Evolutionary conservation across 106 monocot genomes (phyloP).

Genomic region (Dendrobium chrysotoxum): DNA sequence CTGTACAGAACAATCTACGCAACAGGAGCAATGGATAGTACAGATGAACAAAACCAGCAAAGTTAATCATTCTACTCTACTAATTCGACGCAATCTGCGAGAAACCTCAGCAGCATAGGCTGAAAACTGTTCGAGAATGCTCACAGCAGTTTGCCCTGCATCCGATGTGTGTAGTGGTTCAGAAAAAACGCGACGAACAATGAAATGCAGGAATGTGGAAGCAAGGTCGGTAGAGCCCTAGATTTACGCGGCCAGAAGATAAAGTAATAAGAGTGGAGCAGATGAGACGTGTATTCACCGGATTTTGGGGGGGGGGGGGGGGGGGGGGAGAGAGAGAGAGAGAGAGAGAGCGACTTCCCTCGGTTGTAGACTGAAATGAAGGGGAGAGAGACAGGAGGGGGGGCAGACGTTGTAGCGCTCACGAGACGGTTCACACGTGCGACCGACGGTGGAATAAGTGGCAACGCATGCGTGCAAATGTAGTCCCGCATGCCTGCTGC

Average conservation of each 20-base stretch:
- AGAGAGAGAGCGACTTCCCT: no score
- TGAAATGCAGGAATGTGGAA: not conserved
- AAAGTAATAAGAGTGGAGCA: not conserved
- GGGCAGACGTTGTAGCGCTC: no score
- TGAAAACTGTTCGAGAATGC: not conserved
- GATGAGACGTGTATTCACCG: not conserved
- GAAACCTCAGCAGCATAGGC: not conserved
- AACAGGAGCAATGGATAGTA: no score
- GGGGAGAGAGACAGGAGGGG: no score
- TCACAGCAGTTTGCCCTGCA: not conserved
- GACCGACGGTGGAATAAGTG: not conserved
- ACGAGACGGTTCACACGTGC: not conserved
- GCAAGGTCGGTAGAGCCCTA: not conserved
- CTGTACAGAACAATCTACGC: no score
- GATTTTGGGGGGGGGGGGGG: not conserved
- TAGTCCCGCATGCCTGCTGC: no score
- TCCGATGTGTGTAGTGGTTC: not conserved
- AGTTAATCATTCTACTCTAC: no score
- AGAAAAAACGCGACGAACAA: not conserved
- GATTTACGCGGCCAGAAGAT: not conserved
- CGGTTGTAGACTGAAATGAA: no score
- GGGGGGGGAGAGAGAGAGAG: no score
- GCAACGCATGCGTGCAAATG: not conserved
- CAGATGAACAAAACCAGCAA: no score
- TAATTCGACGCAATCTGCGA: no score